A percentile compares a stretch with the other conserved stretches of the same genome.
Conservation (phyloP, 1,139 yeast genomes). For the Hanseniaspora sp. region DNA sequence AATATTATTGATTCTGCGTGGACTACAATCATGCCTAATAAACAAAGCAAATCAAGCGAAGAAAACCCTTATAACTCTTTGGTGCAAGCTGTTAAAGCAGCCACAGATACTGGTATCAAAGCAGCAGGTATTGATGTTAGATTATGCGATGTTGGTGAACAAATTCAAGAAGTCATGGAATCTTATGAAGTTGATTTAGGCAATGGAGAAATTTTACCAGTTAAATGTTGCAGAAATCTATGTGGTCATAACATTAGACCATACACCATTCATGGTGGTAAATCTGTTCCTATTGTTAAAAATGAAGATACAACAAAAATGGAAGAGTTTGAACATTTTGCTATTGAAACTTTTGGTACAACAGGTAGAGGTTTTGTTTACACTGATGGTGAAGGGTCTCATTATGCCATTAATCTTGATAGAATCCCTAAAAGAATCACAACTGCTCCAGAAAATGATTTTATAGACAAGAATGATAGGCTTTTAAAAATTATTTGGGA, state of each 20-base stretch:
- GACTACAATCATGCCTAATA: conserved; percentile 56
- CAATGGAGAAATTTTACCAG: conserved; percentile 72
- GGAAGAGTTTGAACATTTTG: conserved; percentile 98
- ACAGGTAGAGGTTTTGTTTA: conserved; percentile 90
- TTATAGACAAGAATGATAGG: conserved; percentile 51
- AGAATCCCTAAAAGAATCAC: conserved; percentile 31
- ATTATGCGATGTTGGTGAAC: conserved; percentile 88
- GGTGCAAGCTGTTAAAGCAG: conserved; percentile 75
- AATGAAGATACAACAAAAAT: conserved; percentile 88
- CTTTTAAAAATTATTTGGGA: conserved; percentile 59
- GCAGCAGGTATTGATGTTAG: conserved; percentile 96
- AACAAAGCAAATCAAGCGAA: conserved; percentile 10
- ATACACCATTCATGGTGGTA: conserved; percentile 82
- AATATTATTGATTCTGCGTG: conserved; percentile 90
- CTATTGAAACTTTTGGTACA: conserved; percentile 94
- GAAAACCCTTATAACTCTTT: conserved; percentile 72
- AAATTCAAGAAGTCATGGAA: conserved; percentile 95
- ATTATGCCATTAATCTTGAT: conserved; percentile 56
- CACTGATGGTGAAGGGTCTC: conserved; percentile 85
- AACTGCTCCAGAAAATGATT: conserved; percentile 40
- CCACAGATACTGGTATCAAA: conserved; percentile 84
- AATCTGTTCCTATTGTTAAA: conserved; percentile 89
- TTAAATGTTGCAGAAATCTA: conserved; percentile 80
- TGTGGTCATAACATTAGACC: conserved; percentile 89
- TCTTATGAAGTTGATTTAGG: conserved; percentile 75